Percentiles rank a stretch among this genome's conserved stretches.
phyloP scores from a whole-genome alignment of 495 filamentous ascomycete genomes.

The Penicillium canescens region DNA sequence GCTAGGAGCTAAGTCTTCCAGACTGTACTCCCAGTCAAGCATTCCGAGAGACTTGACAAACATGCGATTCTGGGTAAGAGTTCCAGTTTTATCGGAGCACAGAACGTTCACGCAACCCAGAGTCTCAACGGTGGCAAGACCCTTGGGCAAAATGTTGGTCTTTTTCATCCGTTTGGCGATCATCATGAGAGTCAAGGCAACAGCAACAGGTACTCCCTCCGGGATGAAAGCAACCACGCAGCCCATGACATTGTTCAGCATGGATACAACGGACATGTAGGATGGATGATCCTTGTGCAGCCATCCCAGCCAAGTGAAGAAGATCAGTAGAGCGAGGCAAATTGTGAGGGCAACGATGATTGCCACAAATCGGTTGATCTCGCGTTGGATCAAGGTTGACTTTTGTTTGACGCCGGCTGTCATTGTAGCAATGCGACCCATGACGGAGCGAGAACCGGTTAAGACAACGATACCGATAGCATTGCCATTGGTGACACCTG shows the following conservation, averaged over 20 bases:
- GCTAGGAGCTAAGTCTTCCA: constrained; percentile 19
- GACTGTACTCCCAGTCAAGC: constrained; percentile 30
- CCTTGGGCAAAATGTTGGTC: constrained; percentile 67
- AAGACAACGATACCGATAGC: constrained; percentile 64
- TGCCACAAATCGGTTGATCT: constrained; percentile 65
- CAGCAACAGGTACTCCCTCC: constrained; percentile 67
- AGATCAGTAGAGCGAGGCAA: constrained; percentile 55
- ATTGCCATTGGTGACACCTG: constrained; percentile 64
- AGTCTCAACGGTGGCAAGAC: constrained; percentile 70
- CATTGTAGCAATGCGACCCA: constrained; percentile 68
- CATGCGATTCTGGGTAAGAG: constrained; percentile 60
- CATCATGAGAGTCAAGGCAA: constrained; percentile 62
- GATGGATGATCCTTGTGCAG: constrained; percentile 55
- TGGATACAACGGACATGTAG: constrained; percentile 67
- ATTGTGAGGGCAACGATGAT: constrained; percentile 59
- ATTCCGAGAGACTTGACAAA: constrained; percentile 42
- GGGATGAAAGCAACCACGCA: constrained; percentile 75
- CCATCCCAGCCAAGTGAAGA: constrained; percentile 64
- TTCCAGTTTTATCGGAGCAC: constrained; percentile 74
- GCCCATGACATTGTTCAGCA: constrained; percentile 67
- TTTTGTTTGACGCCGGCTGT: constrained; percentile 64
- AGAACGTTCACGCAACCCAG: constrained; percentile 70
- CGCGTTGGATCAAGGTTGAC: constrained; percentile 65
- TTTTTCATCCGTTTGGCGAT: constrained; percentile 64
- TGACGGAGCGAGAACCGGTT: constrained; percentile 60